Percentiles rank a stretch among this genome's conserved stretches.
These are phyloP conservation scores for Tetrahymena borealis DNA, from an alignment of 73 alveolate genomes.

Conservation along the genomic window DNA sequence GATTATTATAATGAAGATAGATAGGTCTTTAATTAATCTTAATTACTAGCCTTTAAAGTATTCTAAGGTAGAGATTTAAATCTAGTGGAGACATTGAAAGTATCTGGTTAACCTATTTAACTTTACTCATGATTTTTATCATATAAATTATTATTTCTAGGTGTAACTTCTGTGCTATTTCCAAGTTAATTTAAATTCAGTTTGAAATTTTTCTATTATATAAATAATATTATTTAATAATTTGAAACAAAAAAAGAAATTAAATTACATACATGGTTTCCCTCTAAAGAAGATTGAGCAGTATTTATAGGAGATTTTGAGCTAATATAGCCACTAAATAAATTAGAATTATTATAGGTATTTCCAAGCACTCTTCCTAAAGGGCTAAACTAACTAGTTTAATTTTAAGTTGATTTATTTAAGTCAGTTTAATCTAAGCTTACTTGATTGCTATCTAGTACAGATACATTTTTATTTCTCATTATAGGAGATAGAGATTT, in stretches of 20 bases:
- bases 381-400: background rate
- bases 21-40: too few relatives aligned
- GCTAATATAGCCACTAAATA: background rate
- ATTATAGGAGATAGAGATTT: background rate
- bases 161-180: background rate
- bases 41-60: too few relatives aligned
- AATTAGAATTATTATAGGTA: background rate
- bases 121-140: too few relatives aligned
- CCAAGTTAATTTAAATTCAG: background rate
- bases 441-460: background rate
- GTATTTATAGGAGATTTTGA: too few relatives aligned
- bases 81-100: too few relatives aligned
- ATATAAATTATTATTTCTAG: background rate
- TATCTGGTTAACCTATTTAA: too few relatives aligned
- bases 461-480: background rate
- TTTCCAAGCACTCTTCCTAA: background rate
- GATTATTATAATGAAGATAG: too few relatives aligned
- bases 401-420: background rate
- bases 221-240: background rate
- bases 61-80: too few relatives aligned
- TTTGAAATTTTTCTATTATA: background rate
- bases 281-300: too few relatives aligned
- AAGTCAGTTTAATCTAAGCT: background rate
- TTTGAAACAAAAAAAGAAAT: too few relatives aligned
- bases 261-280: too few relatives aligned